A percentile compares a stretch with the other conserved stretches of the same genome.
phyloP scores from a whole-genome alignment of 2,329 filamentous ascomycete species.

The Alternaria dauci region DNA sequence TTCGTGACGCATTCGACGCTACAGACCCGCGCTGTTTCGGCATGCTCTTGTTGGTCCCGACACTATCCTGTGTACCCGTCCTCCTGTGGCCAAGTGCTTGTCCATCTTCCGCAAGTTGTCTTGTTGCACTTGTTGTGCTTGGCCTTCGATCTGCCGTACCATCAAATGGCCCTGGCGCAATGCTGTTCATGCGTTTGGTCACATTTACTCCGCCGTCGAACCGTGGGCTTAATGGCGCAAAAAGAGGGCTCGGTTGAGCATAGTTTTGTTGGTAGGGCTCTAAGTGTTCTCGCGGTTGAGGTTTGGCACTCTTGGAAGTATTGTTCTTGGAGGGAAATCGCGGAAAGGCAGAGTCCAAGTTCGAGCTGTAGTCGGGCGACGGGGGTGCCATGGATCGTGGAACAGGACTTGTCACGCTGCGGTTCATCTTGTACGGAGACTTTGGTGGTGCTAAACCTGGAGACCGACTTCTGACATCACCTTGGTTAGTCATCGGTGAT shows the following conservation, averaged over 20 bases:
- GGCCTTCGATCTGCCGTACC: slow-evolving; percentile 47
- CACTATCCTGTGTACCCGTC: slow-evolving; percentile 47
- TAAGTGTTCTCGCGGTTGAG: slow-evolving; percentile 32
- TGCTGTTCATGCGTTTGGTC: slow-evolving; percentile 69
- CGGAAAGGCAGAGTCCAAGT: slow-evolving; percentile 63
- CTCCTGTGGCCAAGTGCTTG: slow-evolving; percentile 46
- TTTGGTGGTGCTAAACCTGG: slow-evolving; percentile 35
- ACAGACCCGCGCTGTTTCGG: slow-evolving; percentile 39
- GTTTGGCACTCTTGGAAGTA: slow-evolving; percentile 33
- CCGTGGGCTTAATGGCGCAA: slow-evolving; percentile 61
- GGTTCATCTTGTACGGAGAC: slow-evolving; percentile 42
- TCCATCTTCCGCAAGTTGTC: slow-evolving; percentile 30
- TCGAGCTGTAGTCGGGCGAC: slow-evolving; percentile 43
- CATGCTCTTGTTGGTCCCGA: slow-evolving; percentile 38
- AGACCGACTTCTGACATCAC: slow-evolving; percentile 34
- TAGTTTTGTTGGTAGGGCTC: slow-evolving; percentile 43
- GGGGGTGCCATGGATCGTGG: slow-evolving; percentile 44
- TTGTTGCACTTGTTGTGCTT: slow-evolving; percentile 48
- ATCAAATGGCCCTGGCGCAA: slow-evolving; percentile 73
- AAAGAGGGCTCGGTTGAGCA: slow-evolving; percentile 47
- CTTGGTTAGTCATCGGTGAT: slow-evolving; percentile 41
- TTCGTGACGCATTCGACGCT: slow-evolving; percentile 41
- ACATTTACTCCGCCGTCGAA: slow-evolving; percentile 56
- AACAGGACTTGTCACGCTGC: slow-evolving; percentile 47
- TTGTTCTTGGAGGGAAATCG: slow-evolving; percentile 58